Evolutionary conservation across 257 asterid genomes (phyloP).

Genomic region (Avicennia marina): DNA sequence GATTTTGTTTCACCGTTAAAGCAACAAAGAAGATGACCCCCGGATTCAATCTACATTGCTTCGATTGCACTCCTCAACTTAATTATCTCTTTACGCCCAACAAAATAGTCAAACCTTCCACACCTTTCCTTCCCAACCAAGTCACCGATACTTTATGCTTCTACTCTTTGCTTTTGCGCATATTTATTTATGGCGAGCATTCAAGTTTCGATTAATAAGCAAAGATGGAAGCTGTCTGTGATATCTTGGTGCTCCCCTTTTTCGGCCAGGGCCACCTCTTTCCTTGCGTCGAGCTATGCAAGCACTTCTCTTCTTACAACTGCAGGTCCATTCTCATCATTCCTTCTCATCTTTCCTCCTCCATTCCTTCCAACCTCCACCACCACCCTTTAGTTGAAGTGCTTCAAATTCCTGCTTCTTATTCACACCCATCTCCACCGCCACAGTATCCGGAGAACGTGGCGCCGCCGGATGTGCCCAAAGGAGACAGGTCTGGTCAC

Average conservation of each 20-base stretch:
- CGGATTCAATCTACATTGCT: background rate
- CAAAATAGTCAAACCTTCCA: background rate
- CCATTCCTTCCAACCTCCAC: conserved; percentile 35
- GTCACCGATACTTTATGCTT: too few relatives aligned
- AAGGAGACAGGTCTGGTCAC: too few relatives aligned
- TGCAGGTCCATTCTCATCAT: conserved; percentile 44
- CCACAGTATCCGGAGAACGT: too few relatives aligned
- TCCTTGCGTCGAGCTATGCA: conserved; percentile 68
- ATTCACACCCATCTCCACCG: too few relatives aligned
- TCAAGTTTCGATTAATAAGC: background rate
- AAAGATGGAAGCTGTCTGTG: conserved; percentile 36
- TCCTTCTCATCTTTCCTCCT: conserved; percentile 65
- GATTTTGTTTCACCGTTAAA: too few relatives aligned
- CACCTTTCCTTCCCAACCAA: conserved; percentile 18
- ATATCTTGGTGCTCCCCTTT: conserved; percentile 63
- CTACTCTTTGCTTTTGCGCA: too few relatives aligned
- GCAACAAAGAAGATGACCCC: too few relatives aligned
- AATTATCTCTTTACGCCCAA: background rate
- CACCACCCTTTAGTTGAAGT: conserved; percentile 25
- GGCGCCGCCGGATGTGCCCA: too few relatives aligned
- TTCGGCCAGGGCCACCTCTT: conserved; percentile 78
- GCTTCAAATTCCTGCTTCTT: conserved; percentile 24
- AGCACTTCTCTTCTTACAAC: conserved; percentile 34
- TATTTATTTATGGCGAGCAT: too few relatives aligned
- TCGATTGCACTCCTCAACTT: conserved; percentile 10